Conservation (phyloP, 2,329 filamentous ascomycete genomes). For the Cladosporium cucumerinum region DNA sequence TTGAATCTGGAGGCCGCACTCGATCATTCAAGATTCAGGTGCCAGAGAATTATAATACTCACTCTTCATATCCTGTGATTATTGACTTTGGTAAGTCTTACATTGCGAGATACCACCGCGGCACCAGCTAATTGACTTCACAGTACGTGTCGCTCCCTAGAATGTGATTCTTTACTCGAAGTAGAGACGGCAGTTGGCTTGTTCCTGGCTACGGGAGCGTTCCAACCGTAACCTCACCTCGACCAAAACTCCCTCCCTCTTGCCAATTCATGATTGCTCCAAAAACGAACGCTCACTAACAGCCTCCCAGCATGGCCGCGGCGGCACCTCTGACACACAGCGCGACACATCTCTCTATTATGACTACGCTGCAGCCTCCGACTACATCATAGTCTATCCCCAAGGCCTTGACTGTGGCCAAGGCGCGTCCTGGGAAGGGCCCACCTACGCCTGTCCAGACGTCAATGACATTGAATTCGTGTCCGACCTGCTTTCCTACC, state of each 20-base stretch:
- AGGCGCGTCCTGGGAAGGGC: constrained; percentile 40
- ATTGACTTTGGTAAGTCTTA: constrained; percentile 47
- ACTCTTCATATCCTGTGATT: constrained; percentile 36
- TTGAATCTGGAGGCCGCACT: neutral
- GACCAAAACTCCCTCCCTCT: neutral
- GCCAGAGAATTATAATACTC: neutral
- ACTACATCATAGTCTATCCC: constrained; percentile 48
- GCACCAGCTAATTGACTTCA: neutral
- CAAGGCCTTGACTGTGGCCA: constrained; percentile 34
- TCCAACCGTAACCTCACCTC: neutral
- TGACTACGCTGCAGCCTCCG: constrained; percentile 41
- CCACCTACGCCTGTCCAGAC: constrained; percentile 36
- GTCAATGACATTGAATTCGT: constrained; percentile 46
- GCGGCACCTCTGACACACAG: constrained; percentile 38
- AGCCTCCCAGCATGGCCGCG: constrained; percentile 22
- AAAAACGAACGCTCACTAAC: neutral
- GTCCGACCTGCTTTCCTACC: constrained; percentile 40
- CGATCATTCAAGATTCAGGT: constrained; percentile 4
- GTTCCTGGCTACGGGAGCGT: neutral
- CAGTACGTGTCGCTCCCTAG: neutral
- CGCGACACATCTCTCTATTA: constrained; percentile 46
- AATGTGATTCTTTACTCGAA: neutral
- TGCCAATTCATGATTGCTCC: neutral
- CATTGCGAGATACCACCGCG: neutral
- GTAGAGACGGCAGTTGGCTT: neutral